These are phyloP conservation scores for Fusarium sp. DNA, from an alignment of 2,329 filamentous ascomycete genomes.

Conservation along the genomic window DNA sequence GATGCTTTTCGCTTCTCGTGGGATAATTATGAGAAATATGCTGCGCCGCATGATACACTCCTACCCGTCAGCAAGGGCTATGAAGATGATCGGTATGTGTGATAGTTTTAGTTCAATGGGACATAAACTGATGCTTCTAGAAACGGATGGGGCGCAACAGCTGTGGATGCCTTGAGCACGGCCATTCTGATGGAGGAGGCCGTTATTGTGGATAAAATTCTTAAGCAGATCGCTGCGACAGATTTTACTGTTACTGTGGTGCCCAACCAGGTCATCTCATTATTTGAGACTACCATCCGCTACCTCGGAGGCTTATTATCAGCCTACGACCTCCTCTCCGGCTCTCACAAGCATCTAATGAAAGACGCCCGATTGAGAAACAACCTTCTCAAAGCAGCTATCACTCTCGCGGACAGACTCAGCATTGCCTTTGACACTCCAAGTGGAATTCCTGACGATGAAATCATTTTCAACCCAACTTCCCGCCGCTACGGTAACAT, in stretches of 20 bases:
- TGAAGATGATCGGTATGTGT: conserved; percentile 31
- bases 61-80: conserved; percentile 12
- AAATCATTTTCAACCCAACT: conserved; percentile 30
- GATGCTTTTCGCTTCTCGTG: conserved; percentile 35
- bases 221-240: conserved; percentile 22
- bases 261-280: conserved; percentile 11
- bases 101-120: accelerated
- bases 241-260: conserved; percentile 28
- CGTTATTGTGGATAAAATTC: conserved; percentile 31
- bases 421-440: conserved; percentile 38
- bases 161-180: conserved; percentile 35
- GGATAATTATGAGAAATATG: conserved; percentile 34
- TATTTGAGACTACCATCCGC: conserved; percentile 36
- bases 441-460: conserved; percentile 35
- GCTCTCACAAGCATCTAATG: conserved; percentile 19
- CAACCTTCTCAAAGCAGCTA: background rate
- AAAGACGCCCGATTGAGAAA: background rate
- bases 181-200: conserved; percentile 36
- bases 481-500: conserved; percentile 16
- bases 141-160: conserved; percentile 40
- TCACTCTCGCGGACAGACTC: conserved; percentile 21
- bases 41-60: conserved; percentile 35
- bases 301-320: conserved; percentile 36
- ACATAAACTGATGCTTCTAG: background rate
- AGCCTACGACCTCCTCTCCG: conserved; percentile 29